Conservation (phyloP, 768 basidiomycete genomes). For the Boletellus ananas region DNA sequence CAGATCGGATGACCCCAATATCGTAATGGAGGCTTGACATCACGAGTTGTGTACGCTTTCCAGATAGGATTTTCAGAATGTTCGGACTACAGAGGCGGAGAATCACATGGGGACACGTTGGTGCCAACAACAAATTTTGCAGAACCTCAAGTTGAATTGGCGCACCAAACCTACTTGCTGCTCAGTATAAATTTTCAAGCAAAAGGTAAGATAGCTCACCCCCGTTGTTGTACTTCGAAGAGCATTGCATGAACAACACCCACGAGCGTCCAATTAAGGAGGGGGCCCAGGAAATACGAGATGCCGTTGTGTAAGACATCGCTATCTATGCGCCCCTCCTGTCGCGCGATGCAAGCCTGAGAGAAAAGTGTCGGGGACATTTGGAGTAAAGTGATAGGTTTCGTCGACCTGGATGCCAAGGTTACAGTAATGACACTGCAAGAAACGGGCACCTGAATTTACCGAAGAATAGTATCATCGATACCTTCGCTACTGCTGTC, state of each 20-base stretch:
- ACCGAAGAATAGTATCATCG: constrained; percentile 74
- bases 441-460: constrained; percentile 5
- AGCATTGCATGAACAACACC: constrained; percentile 65
- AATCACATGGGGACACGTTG: constrained; percentile 64
- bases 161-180: constrained; percentile 40
- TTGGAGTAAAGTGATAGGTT: constrained; percentile 61
- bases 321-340: constrained; percentile 55
- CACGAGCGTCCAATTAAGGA: constrained; percentile 77
- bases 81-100: constrained; percentile 56
- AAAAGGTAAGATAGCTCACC: constrained; percentile 37
- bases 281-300: constrained; percentile 68
- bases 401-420: constrained; percentile 52
- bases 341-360: constrained; percentile 50
- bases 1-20: constrained; percentile 36
- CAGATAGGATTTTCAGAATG: constrained; percentile 45
- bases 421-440: neutral
- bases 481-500: constrained; percentile 77
- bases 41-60: constrained; percentile 34
- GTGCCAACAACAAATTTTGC: constrained; percentile 60
- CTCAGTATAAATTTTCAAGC: neutral
- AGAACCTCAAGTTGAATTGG: constrained; percentile 59
- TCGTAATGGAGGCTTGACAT: constrained; percentile 33
- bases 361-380: constrained; percentile 66
- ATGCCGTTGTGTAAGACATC: constrained; percentile 72
- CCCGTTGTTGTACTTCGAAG: constrained; percentile 53